Evolutionary conservation across 1,284 basidiomycete species (phyloP).

Genomic region (Moesziomyces aphidis): DNA sequence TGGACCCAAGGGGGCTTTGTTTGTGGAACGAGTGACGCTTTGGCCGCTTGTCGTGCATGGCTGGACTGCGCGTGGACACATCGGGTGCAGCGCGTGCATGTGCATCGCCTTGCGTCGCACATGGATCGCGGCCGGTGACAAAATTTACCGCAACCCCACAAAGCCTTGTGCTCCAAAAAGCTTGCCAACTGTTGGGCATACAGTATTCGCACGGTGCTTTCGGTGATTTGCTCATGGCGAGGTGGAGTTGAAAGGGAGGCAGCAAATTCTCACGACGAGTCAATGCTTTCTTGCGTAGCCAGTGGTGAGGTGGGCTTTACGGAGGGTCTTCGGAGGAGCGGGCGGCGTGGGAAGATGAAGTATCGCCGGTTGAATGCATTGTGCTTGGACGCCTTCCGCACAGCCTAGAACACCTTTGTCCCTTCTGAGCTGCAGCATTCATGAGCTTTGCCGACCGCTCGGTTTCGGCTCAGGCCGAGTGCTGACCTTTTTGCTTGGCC

Average conservation of each 20-base stretch:
- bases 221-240: too few species aligned
- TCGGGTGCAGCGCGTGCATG: background rate
- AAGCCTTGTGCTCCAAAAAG: background rate
- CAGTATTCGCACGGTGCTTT: too few species aligned
- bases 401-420: background rate
- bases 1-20: too few species aligned
- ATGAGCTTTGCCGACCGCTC: too few species aligned
- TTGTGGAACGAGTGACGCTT: background rate
- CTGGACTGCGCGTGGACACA: background rate
- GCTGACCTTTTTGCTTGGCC: too few species aligned
- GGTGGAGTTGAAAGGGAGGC: too few species aligned
- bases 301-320: background rate
- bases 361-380: background rate
- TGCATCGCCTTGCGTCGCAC: slow-evolving; percentile 21
- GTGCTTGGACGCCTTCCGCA: background rate
- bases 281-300: background rate
- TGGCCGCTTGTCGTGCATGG: background rate
- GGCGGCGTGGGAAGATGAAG: background rate
- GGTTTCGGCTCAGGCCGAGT: too few species aligned
- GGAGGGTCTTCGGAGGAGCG: background rate
- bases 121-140: background rate
- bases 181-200: too few species aligned
- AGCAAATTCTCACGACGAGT: background rate
- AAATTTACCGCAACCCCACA: background rate
- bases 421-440: background rate